Conservation (phyloP, 129 eudicot genomes). For the Pulicaria dysenterica region DNA sequence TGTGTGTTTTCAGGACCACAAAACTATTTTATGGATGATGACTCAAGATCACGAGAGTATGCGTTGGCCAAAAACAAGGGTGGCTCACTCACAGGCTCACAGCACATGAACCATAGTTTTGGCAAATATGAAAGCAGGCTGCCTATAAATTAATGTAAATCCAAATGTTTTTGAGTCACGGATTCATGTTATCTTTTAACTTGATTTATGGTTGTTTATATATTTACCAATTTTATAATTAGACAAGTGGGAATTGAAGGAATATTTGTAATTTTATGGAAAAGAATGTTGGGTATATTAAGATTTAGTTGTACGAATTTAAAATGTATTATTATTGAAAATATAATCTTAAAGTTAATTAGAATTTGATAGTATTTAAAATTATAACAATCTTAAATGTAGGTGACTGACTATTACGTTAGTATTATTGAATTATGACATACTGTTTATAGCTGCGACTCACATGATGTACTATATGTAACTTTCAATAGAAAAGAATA, state of each 20-base stretch:
- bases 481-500: too few relatives aligned
- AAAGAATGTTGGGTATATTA: background rate
- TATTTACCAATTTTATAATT: background rate
- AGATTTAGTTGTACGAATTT: background rate
- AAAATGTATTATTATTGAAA: background rate
- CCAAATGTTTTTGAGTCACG: constrained; percentile 39
- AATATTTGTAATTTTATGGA: background rate
- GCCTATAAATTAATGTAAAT: constrained; percentile 24
- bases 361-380: too few relatives aligned
- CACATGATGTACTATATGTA: too few relatives aligned
- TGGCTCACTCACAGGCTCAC: too few relatives aligned
- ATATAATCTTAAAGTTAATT: too few relatives aligned
- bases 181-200: constrained; percentile 27
- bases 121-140: constrained; percentile 20
- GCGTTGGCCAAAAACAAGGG: constrained; percentile 41
- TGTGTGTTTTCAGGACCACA: constrained; percentile 36
- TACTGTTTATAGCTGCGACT: too few relatives aligned
- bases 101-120: constrained; percentile 24
- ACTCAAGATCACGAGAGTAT: constrained; percentile 31
- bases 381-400: too few relatives aligned
- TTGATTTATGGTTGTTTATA: constrained; percentile 6
- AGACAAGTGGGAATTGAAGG: constrained; percentile 40
- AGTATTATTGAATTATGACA: too few relatives aligned
- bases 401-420: too few relatives aligned
- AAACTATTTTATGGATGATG: constrained; percentile 17